phyloP scores from a whole-genome alignment of 495 filamentous ascomycete species.

The Penicillium psychrofluorescens region DNA sequence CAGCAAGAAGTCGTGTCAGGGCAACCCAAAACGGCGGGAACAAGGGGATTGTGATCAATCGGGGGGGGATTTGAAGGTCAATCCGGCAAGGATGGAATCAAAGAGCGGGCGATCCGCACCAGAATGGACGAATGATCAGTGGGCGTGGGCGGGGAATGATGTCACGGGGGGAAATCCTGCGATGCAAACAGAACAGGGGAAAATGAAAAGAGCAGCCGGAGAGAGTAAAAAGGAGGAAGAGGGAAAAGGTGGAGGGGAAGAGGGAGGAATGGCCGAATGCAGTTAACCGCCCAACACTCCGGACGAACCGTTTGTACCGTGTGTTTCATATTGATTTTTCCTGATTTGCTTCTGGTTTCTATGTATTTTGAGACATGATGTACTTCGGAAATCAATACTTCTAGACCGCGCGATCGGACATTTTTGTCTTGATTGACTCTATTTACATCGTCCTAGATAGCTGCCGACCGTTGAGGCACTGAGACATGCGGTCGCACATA shows the following conservation, averaged over 20 bases:
- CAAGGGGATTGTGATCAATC: constrained; percentile 9
- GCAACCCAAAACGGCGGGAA: constrained; percentile 1
- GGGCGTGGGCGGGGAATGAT: not conserved
- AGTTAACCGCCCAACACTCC: not conserved
- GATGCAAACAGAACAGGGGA: not conserved
- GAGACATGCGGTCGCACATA: constrained; percentile 13
- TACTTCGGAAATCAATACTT: not conserved
- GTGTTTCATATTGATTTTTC: not conserved
- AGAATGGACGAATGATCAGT: not conserved
- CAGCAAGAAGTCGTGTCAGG: not conserved
- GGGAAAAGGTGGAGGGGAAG: constrained; percentile 9
- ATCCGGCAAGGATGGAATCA: constrained; percentile 10
- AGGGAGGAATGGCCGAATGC: constrained; percentile 18
- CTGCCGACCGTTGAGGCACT: not conserved
- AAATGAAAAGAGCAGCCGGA: constrained; percentile 3
- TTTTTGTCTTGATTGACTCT: no score
- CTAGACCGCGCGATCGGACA: not conserved
- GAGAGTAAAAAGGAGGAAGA: constrained; percentile 1
- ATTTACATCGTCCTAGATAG: no score
- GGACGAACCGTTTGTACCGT: not conserved
- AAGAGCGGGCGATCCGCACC: constrained; percentile 7
- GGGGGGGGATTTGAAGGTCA: constrained; percentile 1
- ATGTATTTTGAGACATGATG: no score
- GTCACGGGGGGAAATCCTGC: not conserved
- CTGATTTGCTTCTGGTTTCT: not conserved